Base-by-base conservation (phyloP, 2,329 filamentous ascomycete species). In the Sporothrix brasiliensis region DNA sequence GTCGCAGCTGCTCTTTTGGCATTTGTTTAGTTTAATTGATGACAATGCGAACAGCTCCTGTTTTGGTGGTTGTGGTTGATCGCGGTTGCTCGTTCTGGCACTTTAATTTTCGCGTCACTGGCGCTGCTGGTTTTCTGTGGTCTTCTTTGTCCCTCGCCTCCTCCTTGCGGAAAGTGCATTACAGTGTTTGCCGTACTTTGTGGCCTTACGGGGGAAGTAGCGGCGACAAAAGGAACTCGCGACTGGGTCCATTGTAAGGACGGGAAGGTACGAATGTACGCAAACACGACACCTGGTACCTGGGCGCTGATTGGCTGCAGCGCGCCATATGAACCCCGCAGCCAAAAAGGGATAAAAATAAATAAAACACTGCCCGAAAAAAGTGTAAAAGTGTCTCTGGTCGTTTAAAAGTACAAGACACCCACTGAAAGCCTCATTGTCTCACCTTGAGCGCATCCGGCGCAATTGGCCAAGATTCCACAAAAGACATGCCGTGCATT, bases 21-120 rank as follows among this genome's bases (percentile, higher is more conserved):
- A 67, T 72, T 70, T 71, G 68, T 70, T 72, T 73, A 69, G 70
- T 73, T 73, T 69, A 69, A 71, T 72, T 69, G 70, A 73, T 71
- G 72, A 70, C 69, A 73, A 71, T 71, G 69, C 68, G 52, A 66
- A 34, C 56, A n/a, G 21, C 47, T 68, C 60, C 30, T 67, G 66
- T 44, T 54, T 44, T 44, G 34, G 58, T n/a, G 27, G 30, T 16
- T 5, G 58, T 54, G 58, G 69, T 72, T 67, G 69, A 73, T 74
- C 73, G 73, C 72, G 72, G 70, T 72, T 74, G 60, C 73, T 58
- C 53, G 58, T 50, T 68, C n/a, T 61, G 39, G 54, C 58, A 44
- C 73, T 72, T 72, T 70, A 69, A 67, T 56, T 65, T 69, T 73
- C 72, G 73, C 73, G 72, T 72, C 69, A 39, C 67, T 61, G 52